Evolutionary conservation across 441 rosid species (phyloP).

Genomic region (Eruca vesicaria): DNA sequence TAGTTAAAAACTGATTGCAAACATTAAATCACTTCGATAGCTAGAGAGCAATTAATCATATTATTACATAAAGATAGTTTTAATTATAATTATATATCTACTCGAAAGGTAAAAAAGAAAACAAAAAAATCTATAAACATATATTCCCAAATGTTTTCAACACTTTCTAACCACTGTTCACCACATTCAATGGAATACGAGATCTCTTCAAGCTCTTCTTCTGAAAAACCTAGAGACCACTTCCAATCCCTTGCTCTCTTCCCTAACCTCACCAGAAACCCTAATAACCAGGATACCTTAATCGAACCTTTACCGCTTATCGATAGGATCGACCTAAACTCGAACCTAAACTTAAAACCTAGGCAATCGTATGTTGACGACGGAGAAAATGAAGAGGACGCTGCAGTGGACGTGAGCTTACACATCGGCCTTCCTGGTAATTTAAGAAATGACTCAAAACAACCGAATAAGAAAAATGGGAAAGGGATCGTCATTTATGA

Average conservation of each 20-base stretch:
- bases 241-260: slow-evolving; percentile 52
- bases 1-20: slow-evolving; percentile 24
- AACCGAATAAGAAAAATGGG: slow-evolving; percentile 3
- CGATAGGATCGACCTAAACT: slow-evolving; percentile 30
- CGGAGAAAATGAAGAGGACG: slow-evolving; percentile 41
- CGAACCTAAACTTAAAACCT: slow-evolving; percentile 29
- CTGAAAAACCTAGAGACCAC: slow-evolving; percentile 26
- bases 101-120: background rate
- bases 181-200: slow-evolving; percentile 35
- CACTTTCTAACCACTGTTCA: slow-evolving; percentile 21
- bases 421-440: slow-evolving; percentile 68
- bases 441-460: background rate
- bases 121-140: background rate
- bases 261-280: slow-evolving; percentile 31
- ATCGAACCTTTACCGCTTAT: slow-evolving; percentile 41
- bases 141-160: slow-evolving; percentile 8
- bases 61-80: slow-evolving; percentile 29
- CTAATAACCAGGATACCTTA: background rate
- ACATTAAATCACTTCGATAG: slow-evolving; percentile 18
- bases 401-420: slow-evolving; percentile 44
- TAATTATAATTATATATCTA: background rate
- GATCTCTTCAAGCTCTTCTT: slow-evolving; percentile 37
- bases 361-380: slow-evolving; percentile 3
- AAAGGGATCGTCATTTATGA: slow-evolving; percentile 23
- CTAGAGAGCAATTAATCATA: slow-evolving; percentile 25